Evolutionary conservation across 2,329 filamentous ascomycete genomes (phyloP).

Genomic region (Talaromyces sp.): DNA sequence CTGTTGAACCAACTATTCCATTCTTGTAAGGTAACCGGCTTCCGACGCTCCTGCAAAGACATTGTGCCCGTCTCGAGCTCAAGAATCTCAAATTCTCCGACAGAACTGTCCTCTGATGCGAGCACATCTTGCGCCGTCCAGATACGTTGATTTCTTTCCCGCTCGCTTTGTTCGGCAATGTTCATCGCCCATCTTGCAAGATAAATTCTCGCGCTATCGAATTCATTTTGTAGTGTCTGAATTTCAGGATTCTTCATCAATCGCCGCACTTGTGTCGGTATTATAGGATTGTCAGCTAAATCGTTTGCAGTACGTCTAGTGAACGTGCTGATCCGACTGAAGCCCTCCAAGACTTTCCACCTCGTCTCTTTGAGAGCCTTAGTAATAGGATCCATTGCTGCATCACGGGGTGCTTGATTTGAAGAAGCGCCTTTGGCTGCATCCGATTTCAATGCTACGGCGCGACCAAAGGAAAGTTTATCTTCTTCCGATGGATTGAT

Average conservation of each 20-base stretch:
- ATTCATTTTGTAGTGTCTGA: constrained; percentile 92
- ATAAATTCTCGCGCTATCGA: constrained; percentile 92
- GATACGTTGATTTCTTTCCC: constrained; percentile 77
- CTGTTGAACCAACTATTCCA: constrained; percentile 89
- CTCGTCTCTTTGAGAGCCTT: constrained; percentile 92
- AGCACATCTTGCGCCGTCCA: constrained; percentile 92
- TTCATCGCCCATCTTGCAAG: constrained; percentile 97
- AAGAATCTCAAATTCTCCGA: constrained; percentile 92
- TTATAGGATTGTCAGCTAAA: constrained; percentile 81
- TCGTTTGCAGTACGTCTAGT: constrained; percentile 88
- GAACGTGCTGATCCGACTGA: constrained; percentile 96
- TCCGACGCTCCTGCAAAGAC: constrained; percentile 71
- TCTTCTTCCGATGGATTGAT: constrained; percentile 86
- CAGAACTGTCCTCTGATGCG: constrained; percentile 88
- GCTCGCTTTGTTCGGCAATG: constrained; percentile 93
- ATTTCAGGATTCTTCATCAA: constrained; percentile 89
- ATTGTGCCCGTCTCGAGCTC: constrained; percentile 71
- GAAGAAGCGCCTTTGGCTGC: constrained; percentile 33
- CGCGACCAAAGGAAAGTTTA: constrained; percentile 67
- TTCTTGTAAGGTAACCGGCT: constrained; percentile 73
- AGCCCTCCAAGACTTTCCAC: constrained; percentile 94
- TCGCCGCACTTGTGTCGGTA: constrained; percentile 82
- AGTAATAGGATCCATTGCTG: constrained; percentile 84
- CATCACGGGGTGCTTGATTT: constrained; percentile 51
- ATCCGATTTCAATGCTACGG: constrained; percentile 45